Evolutionary conservation across 768 basidiomycete species (phyloP).

Genomic region (Russula emetica): DNA sequence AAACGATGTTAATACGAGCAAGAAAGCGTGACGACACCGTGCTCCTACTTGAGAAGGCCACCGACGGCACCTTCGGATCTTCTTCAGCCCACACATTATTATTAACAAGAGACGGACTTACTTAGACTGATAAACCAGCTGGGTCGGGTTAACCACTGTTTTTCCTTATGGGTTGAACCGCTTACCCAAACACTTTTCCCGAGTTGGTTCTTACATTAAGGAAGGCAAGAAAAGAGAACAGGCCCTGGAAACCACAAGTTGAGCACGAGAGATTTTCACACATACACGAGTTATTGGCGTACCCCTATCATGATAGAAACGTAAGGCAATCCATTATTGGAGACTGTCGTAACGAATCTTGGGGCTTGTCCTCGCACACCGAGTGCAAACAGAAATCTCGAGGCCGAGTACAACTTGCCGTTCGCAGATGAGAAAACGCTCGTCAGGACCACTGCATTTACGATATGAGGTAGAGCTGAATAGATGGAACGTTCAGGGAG

Average conservation of each 20-base stretch:
- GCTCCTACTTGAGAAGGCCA: constrained; percentile 26
- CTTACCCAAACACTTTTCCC: constrained; percentile 27
- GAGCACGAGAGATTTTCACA: background rate
- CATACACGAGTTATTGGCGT: background rate
- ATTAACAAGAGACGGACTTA: constrained; percentile 7
- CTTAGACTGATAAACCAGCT: constrained; percentile 27
- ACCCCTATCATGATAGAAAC: constrained; percentile 21
- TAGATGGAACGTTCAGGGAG: background rate
- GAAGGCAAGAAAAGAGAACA: constrained; percentile 26
- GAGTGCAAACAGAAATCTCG: constrained; percentile 24
- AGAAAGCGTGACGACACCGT: background rate
- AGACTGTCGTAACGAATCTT: constrained; percentile 18
- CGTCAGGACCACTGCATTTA: constrained; percentile 26
- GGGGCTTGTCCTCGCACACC: constrained; percentile 27
- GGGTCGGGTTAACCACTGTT: background rate
- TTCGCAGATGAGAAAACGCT: constrained; percentile 28
- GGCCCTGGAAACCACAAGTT: constrained; percentile 6
- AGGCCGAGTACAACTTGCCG: constrained; percentile 26
- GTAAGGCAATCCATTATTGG: constrained; percentile 20
- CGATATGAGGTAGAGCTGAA: constrained; percentile 25
- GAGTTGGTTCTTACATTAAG: constrained; percentile 16
- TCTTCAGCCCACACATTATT: constrained; percentile 1
- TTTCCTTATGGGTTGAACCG: background rate
- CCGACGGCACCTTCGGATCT: constrained; percentile 22
- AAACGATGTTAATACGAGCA: background rate